Evolutionary conservation across 2,329 filamentous ascomycete species (phyloP).

Genomic region (Gnomoniopsis smithogilvyi): DNA sequence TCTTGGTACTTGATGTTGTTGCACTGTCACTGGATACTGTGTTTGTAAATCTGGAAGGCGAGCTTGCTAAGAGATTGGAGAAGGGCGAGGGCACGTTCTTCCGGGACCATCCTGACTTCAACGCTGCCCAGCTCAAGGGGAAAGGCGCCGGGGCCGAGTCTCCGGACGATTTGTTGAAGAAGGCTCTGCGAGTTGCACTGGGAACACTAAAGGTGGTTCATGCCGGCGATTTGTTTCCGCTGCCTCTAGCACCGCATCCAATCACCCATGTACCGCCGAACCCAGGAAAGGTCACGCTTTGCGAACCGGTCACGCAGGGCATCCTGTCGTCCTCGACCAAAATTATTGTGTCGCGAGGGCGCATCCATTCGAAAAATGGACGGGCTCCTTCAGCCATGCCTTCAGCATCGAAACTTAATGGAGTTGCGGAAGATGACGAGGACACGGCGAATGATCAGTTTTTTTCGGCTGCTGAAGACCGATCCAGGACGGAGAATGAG

Average conservation of each 20-base stretch:
- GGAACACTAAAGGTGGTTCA: constrained; percentile 74
- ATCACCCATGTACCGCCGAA: constrained; percentile 82
- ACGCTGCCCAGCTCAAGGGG: constrained; percentile 28
- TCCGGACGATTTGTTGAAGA: constrained; percentile 56
- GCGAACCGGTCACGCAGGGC: constrained; percentile 91
- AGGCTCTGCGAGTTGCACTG: constrained; percentile 72
- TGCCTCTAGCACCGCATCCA: constrained; percentile 79
- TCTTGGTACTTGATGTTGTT: constrained; percentile 76
- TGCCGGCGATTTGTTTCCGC: constrained; percentile 71
- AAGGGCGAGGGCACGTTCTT: constrained; percentile 82
- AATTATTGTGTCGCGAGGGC: constrained; percentile 73
- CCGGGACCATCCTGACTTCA: constrained; percentile 49
- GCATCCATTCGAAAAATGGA: constrained; percentile 52
- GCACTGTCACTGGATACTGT: constrained; percentile 80
- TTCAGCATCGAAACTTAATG: constrained; percentile 53
- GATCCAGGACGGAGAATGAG: constrained; percentile 56
- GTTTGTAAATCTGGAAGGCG: constrained; percentile 80
- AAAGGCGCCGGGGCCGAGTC: constrained; percentile 29
- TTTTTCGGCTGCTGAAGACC: constrained; percentile 86
- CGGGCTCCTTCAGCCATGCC: constrained; percentile 43
- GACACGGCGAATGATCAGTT: constrained; percentile 89
- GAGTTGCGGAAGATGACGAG: constrained; percentile 62
- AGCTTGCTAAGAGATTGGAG: constrained; percentile 75
- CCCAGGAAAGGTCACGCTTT: constrained; percentile 85
- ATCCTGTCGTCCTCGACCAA: constrained; percentile 73